Evolutionary conservation across 106 monocot genomes (phyloP), one percentile per base, ranked within the genome.

Genomic region (Dioscorea alata): DNA sequence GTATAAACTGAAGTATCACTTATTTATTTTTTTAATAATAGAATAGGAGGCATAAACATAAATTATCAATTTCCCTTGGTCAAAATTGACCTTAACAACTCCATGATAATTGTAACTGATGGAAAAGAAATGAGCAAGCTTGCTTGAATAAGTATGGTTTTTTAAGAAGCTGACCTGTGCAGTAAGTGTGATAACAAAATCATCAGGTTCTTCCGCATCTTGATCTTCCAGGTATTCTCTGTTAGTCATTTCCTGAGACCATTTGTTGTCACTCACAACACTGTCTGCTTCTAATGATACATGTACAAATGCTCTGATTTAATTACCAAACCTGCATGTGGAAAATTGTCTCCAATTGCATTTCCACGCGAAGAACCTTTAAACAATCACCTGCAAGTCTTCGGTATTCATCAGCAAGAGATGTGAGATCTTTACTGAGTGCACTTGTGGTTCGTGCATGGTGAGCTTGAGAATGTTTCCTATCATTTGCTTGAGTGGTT

Each of bases 121-220:
- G 42, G 42, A 0, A 10, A 8, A 10, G 5, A 42, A 42, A 0
- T 42, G 6, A 42, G 10, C 42, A 42, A 42, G 42, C 10, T 42
- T 42, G 2, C 42, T 42, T 42, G 6, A 42, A 42, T 42, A 42
- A 42, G 10, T 42, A 10, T 42, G 42, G 3, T 28, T 28, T 42
- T 8, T 56, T 33, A 64, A 66, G 4, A 68, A 60, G 20, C 65
- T 67, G 66, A 99, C 97, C 89, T 85, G 92, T 66, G 97, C 59
- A 56, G 92, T 90, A 32, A 99, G 89, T 73, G 92, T 87, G 78
- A 99, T 93, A 28, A 99, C 75, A 68, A 90, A 99, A 79, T 99
- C 92, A 85, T 99, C 97, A 75, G 97, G 89, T 63, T 99, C 97
- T 68, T 99, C 97, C 75, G 92, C 87, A 85, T 99, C 97, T 81